phyloP scores from a whole-genome alignment of 2,329 filamentous ascomycete genomes.

The Cryphonectria naterciae region DNA sequence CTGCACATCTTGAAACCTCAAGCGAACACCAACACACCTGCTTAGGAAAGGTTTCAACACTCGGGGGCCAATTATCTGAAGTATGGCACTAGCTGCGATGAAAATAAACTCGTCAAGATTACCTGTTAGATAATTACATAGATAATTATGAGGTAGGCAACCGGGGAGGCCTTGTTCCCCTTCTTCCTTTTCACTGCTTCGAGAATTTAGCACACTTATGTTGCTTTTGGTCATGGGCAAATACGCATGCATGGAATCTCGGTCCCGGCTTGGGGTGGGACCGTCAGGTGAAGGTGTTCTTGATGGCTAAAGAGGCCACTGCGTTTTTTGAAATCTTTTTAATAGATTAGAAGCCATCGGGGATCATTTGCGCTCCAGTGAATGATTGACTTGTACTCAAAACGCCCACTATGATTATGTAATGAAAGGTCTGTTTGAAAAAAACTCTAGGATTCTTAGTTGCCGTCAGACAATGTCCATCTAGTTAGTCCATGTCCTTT shows the following conservation, averaged over 20 bases:
- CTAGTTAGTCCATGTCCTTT: no score
- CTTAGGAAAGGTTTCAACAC: neutral
- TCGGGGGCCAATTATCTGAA: neutral
- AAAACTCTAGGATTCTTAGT: no score
- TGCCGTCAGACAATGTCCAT: no score
- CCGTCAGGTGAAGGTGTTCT: neutral
- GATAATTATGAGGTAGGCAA: neutral
- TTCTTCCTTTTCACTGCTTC: neutral
- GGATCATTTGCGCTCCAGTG: no score
- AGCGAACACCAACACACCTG: neutral
- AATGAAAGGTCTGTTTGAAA: no score
- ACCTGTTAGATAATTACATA: neutral
- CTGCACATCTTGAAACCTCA: constrained; percentile 2
- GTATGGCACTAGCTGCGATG: neutral
- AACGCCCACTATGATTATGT: no score
- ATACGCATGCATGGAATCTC: neutral
- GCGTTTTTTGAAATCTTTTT: neutral
- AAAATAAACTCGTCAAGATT: neutral
- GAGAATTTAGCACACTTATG: neutral
- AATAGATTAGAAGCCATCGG: no score
- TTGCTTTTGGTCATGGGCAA: neutral
- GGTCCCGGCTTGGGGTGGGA: neutral
- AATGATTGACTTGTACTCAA: no score
- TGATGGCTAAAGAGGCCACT: neutral
- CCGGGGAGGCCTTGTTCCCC: neutral